Conservation (phyloP, 495 filamentous ascomycete genomes). For the Aspergillus wentii region DNA sequence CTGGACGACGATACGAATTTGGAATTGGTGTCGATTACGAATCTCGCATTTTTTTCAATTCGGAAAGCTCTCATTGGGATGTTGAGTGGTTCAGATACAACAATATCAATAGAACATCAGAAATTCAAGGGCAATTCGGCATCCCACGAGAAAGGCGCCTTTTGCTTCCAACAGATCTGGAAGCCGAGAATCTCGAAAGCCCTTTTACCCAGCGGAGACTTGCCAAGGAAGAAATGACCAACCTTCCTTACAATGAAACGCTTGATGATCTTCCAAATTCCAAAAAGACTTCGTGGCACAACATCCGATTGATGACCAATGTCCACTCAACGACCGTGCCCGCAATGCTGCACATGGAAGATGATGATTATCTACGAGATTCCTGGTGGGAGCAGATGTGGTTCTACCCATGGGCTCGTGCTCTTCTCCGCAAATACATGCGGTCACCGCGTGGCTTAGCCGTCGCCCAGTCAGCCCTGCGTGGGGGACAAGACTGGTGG, state of each 20-base stretch:
- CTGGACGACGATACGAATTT: conserved; percentile 48
- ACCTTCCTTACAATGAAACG: conserved; percentile 34
- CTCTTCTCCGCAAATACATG: conserved; percentile 46
- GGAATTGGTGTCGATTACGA: conserved; percentile 56
- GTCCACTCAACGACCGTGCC: conserved; percentile 44
- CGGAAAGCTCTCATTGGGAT: conserved; percentile 35
- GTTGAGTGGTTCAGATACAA: conserved; percentile 45
- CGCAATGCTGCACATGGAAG: conserved; percentile 46
- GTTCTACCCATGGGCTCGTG: conserved; percentile 49
- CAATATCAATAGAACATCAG: conserved; percentile 36
- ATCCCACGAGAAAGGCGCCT: conserved; percentile 40
- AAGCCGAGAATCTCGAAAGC: conserved; percentile 25
- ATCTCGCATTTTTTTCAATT: conserved; percentile 50
- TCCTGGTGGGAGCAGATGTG: conserved; percentile 54
- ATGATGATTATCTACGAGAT: conserved; percentile 33
- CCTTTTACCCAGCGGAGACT: conserved; percentile 37
- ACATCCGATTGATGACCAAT: conserved; percentile 51
- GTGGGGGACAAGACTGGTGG: conserved; percentile 50
- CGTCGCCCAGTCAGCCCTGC: conserved; percentile 37
- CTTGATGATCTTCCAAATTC: conserved; percentile 38
- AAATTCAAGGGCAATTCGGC: conserved; percentile 33
- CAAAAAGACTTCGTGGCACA: conserved; percentile 38
- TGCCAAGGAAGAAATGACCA: conserved; percentile 23
- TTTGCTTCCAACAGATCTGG: conserved; percentile 37
- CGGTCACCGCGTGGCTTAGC: conserved; percentile 38